Evolutionary conservation across 2,329 filamentous ascomycete species (phyloP).

Genomic region (Alternaria arbusti): DNA sequence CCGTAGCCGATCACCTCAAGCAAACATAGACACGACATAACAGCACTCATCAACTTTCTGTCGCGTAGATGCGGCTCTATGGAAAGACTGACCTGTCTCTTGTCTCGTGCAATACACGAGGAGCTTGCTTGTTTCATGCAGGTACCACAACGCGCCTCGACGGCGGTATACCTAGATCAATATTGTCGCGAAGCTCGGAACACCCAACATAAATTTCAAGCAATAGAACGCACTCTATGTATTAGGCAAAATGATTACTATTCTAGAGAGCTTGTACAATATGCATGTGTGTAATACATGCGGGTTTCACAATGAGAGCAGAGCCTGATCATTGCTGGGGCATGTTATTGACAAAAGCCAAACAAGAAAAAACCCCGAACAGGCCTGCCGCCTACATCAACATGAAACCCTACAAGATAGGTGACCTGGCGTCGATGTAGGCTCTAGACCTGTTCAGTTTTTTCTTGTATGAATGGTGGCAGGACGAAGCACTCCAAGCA

Average conservation of each 20-base stretch:
- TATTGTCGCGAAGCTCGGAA: not conserved
- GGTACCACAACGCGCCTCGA: not conserved
- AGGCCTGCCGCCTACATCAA: too few species aligned
- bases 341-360: not conserved
- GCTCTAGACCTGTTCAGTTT: not conserved
- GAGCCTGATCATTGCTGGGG: not conserved
- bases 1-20: not conserved
- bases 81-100: not conserved
- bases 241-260: not conserved
- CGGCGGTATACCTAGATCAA: not conserved
- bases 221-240: not conserved
- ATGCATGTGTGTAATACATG: not conserved
- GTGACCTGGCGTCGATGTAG: not conserved
- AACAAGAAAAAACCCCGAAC: too few species aligned
- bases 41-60: not conserved
- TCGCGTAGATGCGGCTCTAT: not conserved
- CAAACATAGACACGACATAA: not conserved
- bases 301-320: not conserved
- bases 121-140: slow-evolving; percentile 1
- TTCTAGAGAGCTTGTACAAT: not conserved
- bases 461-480: not conserved
- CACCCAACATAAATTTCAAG: not conserved
- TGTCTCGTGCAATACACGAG: not conserved
- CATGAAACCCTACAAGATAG: too few species aligned
- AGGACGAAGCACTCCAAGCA: slow-evolving; percentile 1